phyloP scores from a whole-genome alignment of 352 stramenopile genomes.

The Saprolegnia diclina region DNA sequence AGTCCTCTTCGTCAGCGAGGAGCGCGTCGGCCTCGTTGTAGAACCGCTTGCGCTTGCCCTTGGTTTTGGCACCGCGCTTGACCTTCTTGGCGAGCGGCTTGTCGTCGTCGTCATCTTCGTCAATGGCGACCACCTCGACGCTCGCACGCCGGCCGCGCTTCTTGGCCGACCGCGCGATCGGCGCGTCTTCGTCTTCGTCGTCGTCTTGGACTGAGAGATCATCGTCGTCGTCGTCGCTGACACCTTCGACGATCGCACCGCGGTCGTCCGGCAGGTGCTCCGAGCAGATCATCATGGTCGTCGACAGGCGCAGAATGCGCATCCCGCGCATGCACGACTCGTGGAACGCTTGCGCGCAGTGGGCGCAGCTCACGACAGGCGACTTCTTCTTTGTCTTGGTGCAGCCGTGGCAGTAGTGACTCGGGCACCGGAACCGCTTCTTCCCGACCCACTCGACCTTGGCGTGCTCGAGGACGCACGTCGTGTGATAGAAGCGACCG shows the following conservation, averaged over 20 bases:
- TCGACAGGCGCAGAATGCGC: slow-evolving; percentile 78
- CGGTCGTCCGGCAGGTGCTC: slow-evolving; percentile 47
- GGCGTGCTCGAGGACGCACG: slow-evolving; percentile 64
- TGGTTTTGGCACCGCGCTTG: neutral
- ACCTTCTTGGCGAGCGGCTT: slow-evolving; percentile 9
- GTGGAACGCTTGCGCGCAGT: slow-evolving; percentile 79
- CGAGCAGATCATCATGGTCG: slow-evolving; percentile 84
- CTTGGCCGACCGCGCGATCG: slow-evolving; percentile 32
- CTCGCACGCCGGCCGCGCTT: slow-evolving; percentile 55
- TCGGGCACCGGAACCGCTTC: slow-evolving; percentile 86
- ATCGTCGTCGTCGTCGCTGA: slow-evolving; percentile 33
- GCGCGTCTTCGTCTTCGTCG: slow-evolving; percentile 26
- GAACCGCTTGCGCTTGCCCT: slow-evolving; percentile 26
- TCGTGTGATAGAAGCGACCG: slow-evolving; percentile 90
- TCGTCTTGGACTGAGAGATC: slow-evolving; percentile 21
- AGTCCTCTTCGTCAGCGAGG: slow-evolving; percentile 18
- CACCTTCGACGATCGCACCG: slow-evolving; percentile 14
- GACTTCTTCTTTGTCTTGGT: slow-evolving; percentile 52
- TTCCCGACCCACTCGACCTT: slow-evolving; percentile 84
- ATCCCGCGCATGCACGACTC: slow-evolving; percentile 65
- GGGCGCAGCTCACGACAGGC: slow-evolving; percentile 76
- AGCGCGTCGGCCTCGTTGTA: neutral
- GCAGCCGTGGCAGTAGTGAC: slow-evolving; percentile 85
- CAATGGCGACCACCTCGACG: slow-evolving; percentile 30
- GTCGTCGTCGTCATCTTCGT: slow-evolving; percentile 30